Conservation (phyloP, 2,329 filamentous ascomycete species). For the Elsinoe ampelina region DNA sequence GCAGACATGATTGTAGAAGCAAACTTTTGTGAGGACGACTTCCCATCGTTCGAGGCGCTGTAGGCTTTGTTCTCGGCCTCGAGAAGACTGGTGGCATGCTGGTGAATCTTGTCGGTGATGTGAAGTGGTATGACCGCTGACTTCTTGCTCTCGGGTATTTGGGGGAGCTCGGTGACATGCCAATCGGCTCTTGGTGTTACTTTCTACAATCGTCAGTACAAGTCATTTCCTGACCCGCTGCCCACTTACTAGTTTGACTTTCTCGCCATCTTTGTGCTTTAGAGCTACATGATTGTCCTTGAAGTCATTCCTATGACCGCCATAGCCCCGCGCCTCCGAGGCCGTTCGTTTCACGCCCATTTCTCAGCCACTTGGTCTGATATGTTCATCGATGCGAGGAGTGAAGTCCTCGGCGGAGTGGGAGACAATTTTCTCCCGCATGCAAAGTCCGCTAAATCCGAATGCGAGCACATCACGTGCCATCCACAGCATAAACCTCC, state of each 20-base stretch:
- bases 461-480: neutral
- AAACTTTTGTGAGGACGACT: slow-evolving; percentile 88
- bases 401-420: neutral
- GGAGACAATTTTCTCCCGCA: neutral
- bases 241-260: slow-evolving; percentile 4
- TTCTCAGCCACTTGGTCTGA: neutral
- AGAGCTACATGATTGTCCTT: neutral
- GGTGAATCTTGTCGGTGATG: slow-evolving; percentile 50
- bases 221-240: too few species aligned
- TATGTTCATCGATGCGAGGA: neutral
- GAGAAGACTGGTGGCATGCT: slow-evolving; percentile 64
- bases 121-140: slow-evolving; percentile 40
- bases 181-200: slow-evolving; percentile 58
- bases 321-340: slow-evolving; percentile 18
- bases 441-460: neutral
- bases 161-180: slow-evolving; percentile 51
- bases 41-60: slow-evolving; percentile 57
- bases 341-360: slow-evolving; percentile 32
- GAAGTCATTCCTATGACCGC: neutral
- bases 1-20: slow-evolving; percentile 94
- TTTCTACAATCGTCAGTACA: slow-evolving; percentile 32
- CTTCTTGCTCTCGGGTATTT: slow-evolving; percentile 39
- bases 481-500: neutral
- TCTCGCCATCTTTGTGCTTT: neutral
- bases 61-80: slow-evolving; percentile 72